Evolutionary conservation across 225 moss, liverwort and hornwort genomes (phyloP), one percentile per base, ranked within the genome.

Genomic region (Antitrichia curtipendula): DNA sequence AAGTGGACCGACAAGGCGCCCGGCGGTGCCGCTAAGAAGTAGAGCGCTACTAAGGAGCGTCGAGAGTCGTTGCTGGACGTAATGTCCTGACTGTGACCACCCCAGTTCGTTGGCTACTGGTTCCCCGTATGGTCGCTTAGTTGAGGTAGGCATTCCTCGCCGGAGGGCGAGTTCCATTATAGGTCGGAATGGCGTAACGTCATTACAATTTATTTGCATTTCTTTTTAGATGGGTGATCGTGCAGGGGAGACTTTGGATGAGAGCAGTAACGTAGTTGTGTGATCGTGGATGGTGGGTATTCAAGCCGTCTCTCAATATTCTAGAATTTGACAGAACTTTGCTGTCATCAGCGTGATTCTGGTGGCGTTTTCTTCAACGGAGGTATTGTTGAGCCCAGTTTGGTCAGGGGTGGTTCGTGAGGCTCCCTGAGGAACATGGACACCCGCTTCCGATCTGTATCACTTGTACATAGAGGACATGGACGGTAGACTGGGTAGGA

Each of bases 1-100:
- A 94, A 94, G 86, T 94, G 94, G 94, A 92, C 94, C 9, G 94
- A 94, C 90, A 94, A 91, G 90, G 90, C 62, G 16, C 72, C 92
- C 2, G 90, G 85, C 40, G 90, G 89, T 50, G 93, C 86, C 41
- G 86, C 93, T 2, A 91, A 85, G 82, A 90, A 93, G 90, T 93
- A 41, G 17, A 88, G 53, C 56, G 66, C 38, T 7, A 31, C 80
- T 22, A 20, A 58, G 71, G 87, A 54, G 73, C 52, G 83, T 12
- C 68, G 38, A 8, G 62, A 70, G 87, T 24, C 82, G 71, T 52
- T 36, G 63, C 78, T 50, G 28, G 52, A 38, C 71, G 85, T 9
- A 8, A 78, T n/a, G 71, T 53, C 78, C 58, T 22, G 72, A 34
- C 69, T 84, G 32, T 23, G 80, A 69, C 25, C 74, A 12, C 38